These are phyloP conservation scores for Alternaria consortialis DNA, from an alignment of 2,329 filamentous ascomycete genomes.

Conservation along the genomic window DNA sequence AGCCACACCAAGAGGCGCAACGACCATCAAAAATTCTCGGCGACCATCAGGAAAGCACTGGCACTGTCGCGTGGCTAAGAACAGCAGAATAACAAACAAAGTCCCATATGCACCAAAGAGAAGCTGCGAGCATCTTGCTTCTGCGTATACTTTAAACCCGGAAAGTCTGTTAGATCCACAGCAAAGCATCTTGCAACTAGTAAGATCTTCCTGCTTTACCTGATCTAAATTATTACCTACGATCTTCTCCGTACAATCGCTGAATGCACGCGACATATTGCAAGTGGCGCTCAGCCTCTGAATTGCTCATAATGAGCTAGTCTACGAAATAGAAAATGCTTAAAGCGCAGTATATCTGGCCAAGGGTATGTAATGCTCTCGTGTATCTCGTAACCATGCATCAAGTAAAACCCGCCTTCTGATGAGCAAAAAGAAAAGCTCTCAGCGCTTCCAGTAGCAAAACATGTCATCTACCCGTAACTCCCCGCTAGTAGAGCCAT, in stretches of 20 bases:
- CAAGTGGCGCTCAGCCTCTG: neutral
- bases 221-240: neutral
- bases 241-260: neutral
- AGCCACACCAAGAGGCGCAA: slow-evolving; percentile 22
- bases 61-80: neutral
- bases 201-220: neutral
- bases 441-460: neutral
- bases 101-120: neutral
- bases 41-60: neutral
- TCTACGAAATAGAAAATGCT: slow-evolving; percentile 31
- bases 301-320: slow-evolving; percentile 23
- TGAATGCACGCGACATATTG: neutral
- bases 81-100: neutral
- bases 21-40: slow-evolving; percentile 9
- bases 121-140: neutral
- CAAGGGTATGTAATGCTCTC: slow-evolving; percentile 31
- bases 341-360: slow-evolving; percentile 12
- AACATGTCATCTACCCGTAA: slow-evolving; percentile 6
- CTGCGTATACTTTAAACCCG: neutral
- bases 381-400: slow-evolving; percentile 23
- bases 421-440: slow-evolving; percentile 8
- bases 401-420: slow-evolving; percentile 14
- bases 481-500: slow-evolving; percentile 10
- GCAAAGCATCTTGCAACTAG: neutral
- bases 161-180: neutral